A percentile compares a stretch with the other conserved stretches of the same genome.
Evolutionary conservation across 352 stramenopile species (phyloP).

Genomic region (Lagenidium giganteum): DNA sequence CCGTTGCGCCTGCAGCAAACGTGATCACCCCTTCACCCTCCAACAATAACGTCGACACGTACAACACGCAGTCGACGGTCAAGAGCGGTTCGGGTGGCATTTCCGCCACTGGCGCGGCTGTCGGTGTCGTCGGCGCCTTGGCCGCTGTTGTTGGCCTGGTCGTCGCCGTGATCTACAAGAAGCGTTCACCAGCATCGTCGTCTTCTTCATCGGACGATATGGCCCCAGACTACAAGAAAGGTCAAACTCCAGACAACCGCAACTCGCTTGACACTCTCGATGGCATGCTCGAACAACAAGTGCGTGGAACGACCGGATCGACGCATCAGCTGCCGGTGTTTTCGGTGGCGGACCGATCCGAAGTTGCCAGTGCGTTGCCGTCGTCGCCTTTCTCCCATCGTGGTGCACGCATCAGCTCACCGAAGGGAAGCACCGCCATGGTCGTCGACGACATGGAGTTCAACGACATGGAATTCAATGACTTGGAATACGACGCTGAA

Average conservation of each 20-base stretch:
- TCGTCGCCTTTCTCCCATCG: slow-evolving; percentile 16
- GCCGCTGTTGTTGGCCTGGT: slow-evolving; percentile 30
- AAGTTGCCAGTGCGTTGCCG: neutral
- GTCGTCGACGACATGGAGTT: slow-evolving; percentile 17
- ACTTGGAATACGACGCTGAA: no score
- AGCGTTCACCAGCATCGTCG: no score
- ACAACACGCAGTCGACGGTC: no score
- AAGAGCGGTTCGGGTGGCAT: no score
- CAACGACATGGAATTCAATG: slow-evolving; percentile 9
- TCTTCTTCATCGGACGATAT: no score
- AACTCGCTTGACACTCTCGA: no score
- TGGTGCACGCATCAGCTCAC: slow-evolving; percentile 13
- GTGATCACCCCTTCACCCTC: no score
- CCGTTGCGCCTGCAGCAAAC: no score
- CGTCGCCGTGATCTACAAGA: slow-evolving; percentile 41
- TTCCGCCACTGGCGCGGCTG: no score
- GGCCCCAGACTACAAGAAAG: no score
- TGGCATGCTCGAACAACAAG: slow-evolving; percentile 7
- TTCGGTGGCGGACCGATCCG: slow-evolving; percentile 1
- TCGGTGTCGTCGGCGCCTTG: slow-evolving; percentile 24
- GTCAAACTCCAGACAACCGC: slow-evolving; percentile 18
- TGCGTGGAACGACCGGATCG: slow-evolving; percentile 5
- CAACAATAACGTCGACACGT: slow-evolving; percentile 9
- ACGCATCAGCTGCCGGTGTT: slow-evolving; percentile 12
- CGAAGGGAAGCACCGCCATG: slow-evolving; percentile 1